These are phyloP conservation scores for Triticum aestivum DNA, from an alignment of 176 grass and related monocot species.

Conservation along the genomic window DNA sequence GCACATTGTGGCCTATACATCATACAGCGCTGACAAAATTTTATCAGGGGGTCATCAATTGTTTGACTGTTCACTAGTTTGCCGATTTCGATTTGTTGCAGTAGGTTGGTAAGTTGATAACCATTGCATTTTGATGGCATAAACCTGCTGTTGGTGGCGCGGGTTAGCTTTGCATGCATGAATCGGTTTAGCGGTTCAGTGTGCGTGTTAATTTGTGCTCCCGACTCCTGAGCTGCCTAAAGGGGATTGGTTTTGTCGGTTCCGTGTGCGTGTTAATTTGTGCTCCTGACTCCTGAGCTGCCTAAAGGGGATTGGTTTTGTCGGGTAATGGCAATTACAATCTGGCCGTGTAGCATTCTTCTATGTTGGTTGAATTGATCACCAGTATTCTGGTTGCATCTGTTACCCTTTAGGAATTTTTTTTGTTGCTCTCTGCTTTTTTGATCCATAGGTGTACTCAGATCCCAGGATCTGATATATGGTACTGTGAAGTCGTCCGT, in stretches of 20 bases:
- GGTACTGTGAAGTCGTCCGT: not conserved
- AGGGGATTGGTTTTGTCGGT: constrained; percentile 8
- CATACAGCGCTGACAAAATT: not conserved
- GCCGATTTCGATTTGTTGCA: not conserved
- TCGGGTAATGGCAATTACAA: not conserved
- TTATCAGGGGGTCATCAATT: not conserved
- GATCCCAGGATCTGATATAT: constrained; percentile 6
- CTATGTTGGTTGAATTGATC: not conserved
- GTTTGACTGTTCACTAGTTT: not conserved
- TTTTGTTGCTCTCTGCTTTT: not conserved
- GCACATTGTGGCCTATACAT: not conserved
- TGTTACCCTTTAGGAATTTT: not conserved
- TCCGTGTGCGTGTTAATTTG: not conserved
- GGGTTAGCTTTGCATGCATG: not conserved
- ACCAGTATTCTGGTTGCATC: not conserved
- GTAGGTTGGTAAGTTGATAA: not conserved
- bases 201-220: constrained; percentile 4
- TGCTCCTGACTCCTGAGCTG: constrained; percentile 9
- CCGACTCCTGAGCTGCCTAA: not conserved
- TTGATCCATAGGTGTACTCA: not conserved
- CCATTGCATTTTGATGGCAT: not conserved
- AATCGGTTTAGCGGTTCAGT: not conserved
- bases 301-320: not conserved
- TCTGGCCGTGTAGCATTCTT: not conserved
- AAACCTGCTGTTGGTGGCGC: not conserved